A percentile compares a stretch with the other conserved stretches of the same genome.
These are phyloP conservation scores for Wilcoxina mikolae DNA, from an alignment of 495 filamentous ascomycete genomes.

Conservation along the genomic window DNA sequence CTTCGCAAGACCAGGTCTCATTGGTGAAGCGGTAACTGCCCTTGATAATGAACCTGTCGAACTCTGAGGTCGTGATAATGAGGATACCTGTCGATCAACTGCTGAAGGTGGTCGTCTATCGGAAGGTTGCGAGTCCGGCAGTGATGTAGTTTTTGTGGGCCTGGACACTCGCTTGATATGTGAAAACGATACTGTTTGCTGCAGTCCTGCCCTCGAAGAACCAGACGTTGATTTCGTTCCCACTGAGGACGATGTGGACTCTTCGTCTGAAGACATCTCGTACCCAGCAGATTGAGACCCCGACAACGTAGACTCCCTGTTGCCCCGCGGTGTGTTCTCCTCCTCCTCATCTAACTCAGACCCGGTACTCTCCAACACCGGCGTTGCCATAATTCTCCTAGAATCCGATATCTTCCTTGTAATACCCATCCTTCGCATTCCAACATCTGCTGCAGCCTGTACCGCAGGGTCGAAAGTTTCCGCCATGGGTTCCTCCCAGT, in stretches of 20 bases:
- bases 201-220: background rate
- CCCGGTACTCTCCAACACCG: slow-evolving; percentile 1
- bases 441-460: slow-evolving; percentile 25
- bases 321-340: slow-evolving; percentile 1
- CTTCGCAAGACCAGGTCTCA: slow-evolving; percentile 12
- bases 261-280: slow-evolving; percentile 27
- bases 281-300: slow-evolving; percentile 12
- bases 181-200: background rate
- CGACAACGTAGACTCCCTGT: slow-evolving; percentile 21
- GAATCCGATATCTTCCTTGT: slow-evolving; percentile 28
- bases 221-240: background rate
- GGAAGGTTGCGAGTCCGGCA: background rate
- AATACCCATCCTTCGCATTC: slow-evolving; percentile 24
- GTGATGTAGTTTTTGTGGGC: background rate
- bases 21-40: slow-evolving; percentile 18
- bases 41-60: background rate
- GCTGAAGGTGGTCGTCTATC: background rate
- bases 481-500: slow-evolving; percentile 13
- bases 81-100: background rate
- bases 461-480: slow-evolving; percentile 19
- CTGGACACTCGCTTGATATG: background rate
- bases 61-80: background rate
- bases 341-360: background rate
- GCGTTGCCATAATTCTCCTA: slow-evolving; percentile 16
- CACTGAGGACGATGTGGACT: slow-evolving; percentile 12